Evolutionary conservation across 2,329 filamentous ascomycete species (phyloP), one percentile per base, ranked within the genome.

Genomic region (Didymella exigua): DNA sequence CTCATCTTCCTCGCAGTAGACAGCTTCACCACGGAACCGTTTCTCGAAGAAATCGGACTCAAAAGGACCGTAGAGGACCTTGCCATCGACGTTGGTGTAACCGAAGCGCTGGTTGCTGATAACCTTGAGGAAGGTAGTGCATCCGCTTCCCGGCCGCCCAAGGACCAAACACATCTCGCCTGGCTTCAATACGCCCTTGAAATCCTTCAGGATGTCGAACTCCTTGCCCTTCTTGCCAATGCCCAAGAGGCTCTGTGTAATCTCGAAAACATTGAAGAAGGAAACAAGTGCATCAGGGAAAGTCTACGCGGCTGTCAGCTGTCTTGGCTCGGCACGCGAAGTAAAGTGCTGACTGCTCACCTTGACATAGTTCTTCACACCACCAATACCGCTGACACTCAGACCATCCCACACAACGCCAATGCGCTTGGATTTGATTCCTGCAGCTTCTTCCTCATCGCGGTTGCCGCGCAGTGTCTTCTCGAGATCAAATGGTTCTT

Each of bases 141-240:
- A 84, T 31, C 82, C 82, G 29, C 75, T 77, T 0, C 90, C 90
- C 0, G 91, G 91, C 58, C 87, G 84, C 19, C 91, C 91, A 6
- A 96, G 80, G 0, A 96, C 91, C 2, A 96, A 80, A 0, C 93
- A 84, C 91, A 96, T 96, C 79, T 96, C 92, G 1, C 92, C 93
- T 0, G 91, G 89, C 50, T 73, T 74, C 5, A 67, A 66, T 6
- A 81, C 74, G 42, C 78, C 89, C 46, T 80, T 81, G 77, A 93
- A 95, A 60, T 84, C 80, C 58, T 90, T 82, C 21, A 96, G 76
- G 40, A 96, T 87, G 5, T 90, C 87, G 34, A 87, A 84, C 70
- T 96, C 89, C 27, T 79, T 79, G 2, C 87, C 87, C 71, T 89
- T 90, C 52, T 84, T 84, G 0, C 86, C 85, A 14, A 86, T 68